phyloP scores from a whole-genome alignment of 257 asterid species.

The Nicotiana knightiana region DNA sequence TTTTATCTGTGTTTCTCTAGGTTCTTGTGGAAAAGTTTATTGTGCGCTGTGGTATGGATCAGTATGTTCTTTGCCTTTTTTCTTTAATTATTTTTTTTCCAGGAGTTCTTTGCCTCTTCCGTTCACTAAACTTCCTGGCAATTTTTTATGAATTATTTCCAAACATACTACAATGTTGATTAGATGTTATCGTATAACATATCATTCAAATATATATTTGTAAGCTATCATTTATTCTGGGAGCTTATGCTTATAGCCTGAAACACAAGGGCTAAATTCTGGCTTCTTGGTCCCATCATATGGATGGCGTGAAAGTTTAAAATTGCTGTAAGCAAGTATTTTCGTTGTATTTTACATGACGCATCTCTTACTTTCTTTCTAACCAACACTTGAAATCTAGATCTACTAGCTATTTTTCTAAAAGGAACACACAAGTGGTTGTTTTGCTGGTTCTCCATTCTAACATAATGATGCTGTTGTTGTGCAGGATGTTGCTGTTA shows the following conservation, averaged over 20 bases:
- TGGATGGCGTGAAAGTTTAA: neutral
- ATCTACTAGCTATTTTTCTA: neutral
- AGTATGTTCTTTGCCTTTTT: constrained; percentile 58
- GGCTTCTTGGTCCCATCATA: neutral
- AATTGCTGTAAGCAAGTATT: neutral
- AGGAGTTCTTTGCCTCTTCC: neutral
- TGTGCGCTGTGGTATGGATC: constrained; percentile 96
- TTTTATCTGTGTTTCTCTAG: constrained; percentile 30
- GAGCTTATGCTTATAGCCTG: neutral
- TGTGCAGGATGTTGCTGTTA: constrained; percentile 92
- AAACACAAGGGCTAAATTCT: neutral
- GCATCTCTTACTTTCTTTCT: neutral
- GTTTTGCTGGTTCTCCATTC: neutral
- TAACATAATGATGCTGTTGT: constrained; percentile 4
- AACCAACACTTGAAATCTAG: too few species aligned
- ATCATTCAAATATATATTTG: neutral
- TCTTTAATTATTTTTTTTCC: constrained; percentile 6
- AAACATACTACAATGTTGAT: neutral
- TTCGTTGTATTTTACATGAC: neutral
- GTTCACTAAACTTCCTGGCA: neutral
- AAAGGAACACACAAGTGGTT: neutral
- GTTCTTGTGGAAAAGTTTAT: constrained; percentile 90
- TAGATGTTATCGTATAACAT: neutral
- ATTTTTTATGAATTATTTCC: neutral
- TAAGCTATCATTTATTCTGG: neutral